Evolutionary conservation across 1,284 basidiomycete genomes (phyloP).

Genomic region (Retiboletus flavoniger): DNA sequence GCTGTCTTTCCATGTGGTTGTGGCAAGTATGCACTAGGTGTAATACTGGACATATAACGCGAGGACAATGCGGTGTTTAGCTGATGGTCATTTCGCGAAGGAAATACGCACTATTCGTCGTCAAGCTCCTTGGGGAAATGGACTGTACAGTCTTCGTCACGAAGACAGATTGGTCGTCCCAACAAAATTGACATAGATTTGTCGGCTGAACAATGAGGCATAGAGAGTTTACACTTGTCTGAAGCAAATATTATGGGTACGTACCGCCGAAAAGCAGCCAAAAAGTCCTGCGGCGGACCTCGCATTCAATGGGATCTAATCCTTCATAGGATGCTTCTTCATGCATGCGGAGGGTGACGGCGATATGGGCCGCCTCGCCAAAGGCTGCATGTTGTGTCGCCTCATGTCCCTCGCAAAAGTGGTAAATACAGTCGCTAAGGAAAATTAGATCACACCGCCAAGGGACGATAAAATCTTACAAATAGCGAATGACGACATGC

Average conservation of each 20-base stretch:
- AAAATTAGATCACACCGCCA: constrained; percentile 14
- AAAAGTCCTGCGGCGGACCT: constrained; percentile 77
- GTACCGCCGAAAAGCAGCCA: constrained; percentile 83
- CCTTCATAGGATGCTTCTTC: constrained; percentile 79
- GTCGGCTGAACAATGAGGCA: constrained; percentile 53
- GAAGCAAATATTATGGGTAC: constrained; percentile 24
- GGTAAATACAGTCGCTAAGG: constrained; percentile 72
- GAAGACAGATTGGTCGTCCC: constrained; percentile 75
- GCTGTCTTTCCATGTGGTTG: constrained; percentile 83
- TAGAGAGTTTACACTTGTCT: background rate
- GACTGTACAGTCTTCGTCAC: constrained; percentile 84
- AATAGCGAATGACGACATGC: constrained; percentile 80
- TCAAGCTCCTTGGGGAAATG: constrained; percentile 83
- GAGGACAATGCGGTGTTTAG: constrained; percentile 22
- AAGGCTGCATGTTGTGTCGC: constrained; percentile 83
- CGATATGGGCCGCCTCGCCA: constrained; percentile 79
- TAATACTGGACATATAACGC: constrained; percentile 55
- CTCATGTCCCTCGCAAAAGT: constrained; percentile 84
- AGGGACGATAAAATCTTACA: constrained; percentile 49
- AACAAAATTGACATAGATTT: constrained; percentile 85
- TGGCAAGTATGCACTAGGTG: constrained; percentile 72
- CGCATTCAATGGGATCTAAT: constrained; percentile 80
- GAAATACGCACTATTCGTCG: constrained; percentile 73
- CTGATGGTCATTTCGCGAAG: constrained; percentile 35
- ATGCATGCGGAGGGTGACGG: constrained; percentile 77